A percentile compares a stretch with the other conserved stretches of the same genome.
phyloP scores from a whole-genome alignment of 352 stramenopile genomes.

The Phytopythium cucurbitacearum region DNA sequence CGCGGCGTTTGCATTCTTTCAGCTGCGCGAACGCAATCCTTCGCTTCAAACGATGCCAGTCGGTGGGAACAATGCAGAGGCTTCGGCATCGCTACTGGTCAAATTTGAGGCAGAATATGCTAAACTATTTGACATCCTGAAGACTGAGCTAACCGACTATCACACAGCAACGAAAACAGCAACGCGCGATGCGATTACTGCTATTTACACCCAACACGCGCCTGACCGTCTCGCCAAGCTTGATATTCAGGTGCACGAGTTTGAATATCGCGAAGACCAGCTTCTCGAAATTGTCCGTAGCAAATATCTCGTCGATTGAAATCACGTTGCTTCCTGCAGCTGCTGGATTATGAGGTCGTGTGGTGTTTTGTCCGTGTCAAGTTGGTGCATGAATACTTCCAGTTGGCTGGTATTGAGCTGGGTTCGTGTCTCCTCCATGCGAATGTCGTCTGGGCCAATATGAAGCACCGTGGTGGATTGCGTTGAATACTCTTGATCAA shows the following conservation, averaged over 20 bases:
- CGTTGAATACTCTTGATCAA: neutral
- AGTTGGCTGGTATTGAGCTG: neutral
- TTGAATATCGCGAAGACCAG: conserved; percentile 38
- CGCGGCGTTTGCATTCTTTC: conserved; percentile 20
- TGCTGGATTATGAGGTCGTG: too few relatives aligned
- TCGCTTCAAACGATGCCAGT: neutral
- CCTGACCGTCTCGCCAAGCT: conserved; percentile 57
- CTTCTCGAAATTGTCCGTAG: conserved; percentile 31
- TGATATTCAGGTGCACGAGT: conserved; percentile 37
- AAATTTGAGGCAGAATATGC: conserved; percentile 17
- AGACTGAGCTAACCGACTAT: conserved; percentile 21
- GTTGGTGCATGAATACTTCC: too few relatives aligned
- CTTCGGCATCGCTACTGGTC: conserved; percentile 10
- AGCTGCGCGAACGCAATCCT: conserved; percentile 12
- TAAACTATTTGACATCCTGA: conserved; percentile 23
- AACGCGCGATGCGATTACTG: conserved; percentile 21
- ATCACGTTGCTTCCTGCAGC: too few relatives aligned
- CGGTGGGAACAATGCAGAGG: neutral
- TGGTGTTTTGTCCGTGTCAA: too few relatives aligned
- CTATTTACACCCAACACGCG: conserved; percentile 39
- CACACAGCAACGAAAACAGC: conserved; percentile 17
- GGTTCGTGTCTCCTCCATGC: neutral
- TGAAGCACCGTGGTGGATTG: neutral
- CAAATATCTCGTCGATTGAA: conserved; percentile 35
- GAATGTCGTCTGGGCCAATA: neutral